Conservation (phyloP, 2,329 filamentous ascomycete genomes). For the Colletotrichum nymphaeae region DNA sequence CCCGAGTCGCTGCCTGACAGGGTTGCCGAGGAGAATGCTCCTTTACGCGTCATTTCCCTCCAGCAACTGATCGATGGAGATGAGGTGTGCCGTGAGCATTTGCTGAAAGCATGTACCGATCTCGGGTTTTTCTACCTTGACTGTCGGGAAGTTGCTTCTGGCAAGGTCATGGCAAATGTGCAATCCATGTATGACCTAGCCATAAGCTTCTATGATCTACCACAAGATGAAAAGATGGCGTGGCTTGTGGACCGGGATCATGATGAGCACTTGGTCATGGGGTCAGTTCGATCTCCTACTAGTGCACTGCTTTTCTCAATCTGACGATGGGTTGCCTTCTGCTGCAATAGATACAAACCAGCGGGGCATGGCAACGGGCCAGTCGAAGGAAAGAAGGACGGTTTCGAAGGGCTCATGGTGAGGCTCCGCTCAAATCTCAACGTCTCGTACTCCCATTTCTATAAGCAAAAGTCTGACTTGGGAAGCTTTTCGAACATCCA, state of each 20-base stretch:
- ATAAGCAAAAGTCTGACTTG: background rate
- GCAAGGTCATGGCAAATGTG: slow-evolving; percentile 3
- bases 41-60: slow-evolving; percentile 9
- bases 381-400: slow-evolving; percentile 15
- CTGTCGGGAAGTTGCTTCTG: background rate
- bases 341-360: slow-evolving; percentile 12
- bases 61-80: slow-evolving; percentile 12
- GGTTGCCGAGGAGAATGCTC: slow-evolving; percentile 14
- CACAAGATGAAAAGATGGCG: background rate
- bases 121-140: slow-evolving; percentile 20
- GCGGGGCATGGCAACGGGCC: slow-evolving; percentile 20
- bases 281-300: background rate
- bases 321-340: no score
- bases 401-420: slow-evolving; percentile 17
- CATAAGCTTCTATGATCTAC: slow-evolving; percentile 8
- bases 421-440: background rate
- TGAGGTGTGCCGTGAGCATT: background rate
- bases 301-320: no score
- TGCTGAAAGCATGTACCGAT: slow-evolving; percentile 17
- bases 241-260: slow-evolving; percentile 23
- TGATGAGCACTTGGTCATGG: slow-evolving; percentile 19
- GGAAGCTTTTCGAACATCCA: slow-evolving; percentile 11
- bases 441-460: background rate
- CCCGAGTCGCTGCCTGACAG: background rate
- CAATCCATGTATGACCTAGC: slow-evolving; percentile 12